Base-by-base conservation (phyloP, 139 green algal genomes). In the Coelastrella sp. region DNA sequence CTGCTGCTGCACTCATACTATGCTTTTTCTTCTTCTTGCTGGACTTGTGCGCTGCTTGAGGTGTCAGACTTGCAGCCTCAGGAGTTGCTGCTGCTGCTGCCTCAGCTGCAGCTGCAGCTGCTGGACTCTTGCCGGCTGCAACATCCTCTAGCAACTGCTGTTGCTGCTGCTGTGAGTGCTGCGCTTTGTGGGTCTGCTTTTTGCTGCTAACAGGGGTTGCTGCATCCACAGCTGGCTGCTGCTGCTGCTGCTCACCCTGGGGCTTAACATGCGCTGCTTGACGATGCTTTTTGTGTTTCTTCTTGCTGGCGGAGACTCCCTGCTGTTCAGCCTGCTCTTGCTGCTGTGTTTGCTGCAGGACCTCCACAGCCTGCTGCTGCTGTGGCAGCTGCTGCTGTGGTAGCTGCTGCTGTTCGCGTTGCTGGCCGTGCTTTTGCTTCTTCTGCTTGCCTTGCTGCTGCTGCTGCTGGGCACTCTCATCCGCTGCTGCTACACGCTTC, bases 361-460 rank as follows among this genome's bases (percentile, higher is more conserved):
- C 47, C 86, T 65, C 71, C 23, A 56, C 57, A 56, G 32, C 13
- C 57, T 23, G 59, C 65, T 54, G 80, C 76, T 23, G 65, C 82
- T n/a, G 20, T 77, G 68, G 10, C 84, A 17, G 5, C 68, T 60
- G 7, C 76, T 90, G 74, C 76, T 88, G 23, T 61, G 85, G 66
- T 32, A 83, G 5, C 73, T 86, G 57, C 17, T 73, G 19, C 65
- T 77, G 68, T 60, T 73, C 20, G 6, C 22, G 77, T 82, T 86
- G 32, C 23, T 85, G 60, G n/a, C 88, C 32, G 75, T 90, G 61
- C 66, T 91, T 90, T 58, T 82, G 64, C 22, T 88, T 57, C 60
- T 89, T 82, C 17, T 73, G n/a, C 83, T 85, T 56, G 10, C 4
- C 7, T 56, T 47, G 32, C 57, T 7, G 32, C 66, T 23, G 71